Conservation (phyloP, 179 eudicot species). For the Sideroxylon spinosum region DNA sequence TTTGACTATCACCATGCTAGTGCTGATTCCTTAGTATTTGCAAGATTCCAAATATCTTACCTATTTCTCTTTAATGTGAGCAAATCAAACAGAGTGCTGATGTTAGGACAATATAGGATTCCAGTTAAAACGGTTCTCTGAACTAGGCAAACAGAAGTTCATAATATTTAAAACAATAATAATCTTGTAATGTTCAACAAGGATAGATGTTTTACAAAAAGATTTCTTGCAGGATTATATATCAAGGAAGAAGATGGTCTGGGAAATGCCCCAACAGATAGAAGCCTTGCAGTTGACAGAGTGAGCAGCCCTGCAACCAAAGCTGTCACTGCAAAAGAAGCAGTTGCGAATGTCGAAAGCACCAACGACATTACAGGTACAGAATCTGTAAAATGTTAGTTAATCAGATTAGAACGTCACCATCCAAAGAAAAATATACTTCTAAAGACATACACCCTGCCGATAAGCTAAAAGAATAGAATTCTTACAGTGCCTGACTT, state of each 20-base stretch:
- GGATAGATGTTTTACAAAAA: slow-evolving; percentile 51
- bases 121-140: neutral
- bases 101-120: neutral
- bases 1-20: neutral
- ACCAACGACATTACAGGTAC: slow-evolving; percentile 57
- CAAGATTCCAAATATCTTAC: neutral
- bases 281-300: slow-evolving; percentile 69
- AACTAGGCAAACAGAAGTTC: neutral
- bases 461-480: slow-evolving; percentile 2
- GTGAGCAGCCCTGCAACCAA: slow-evolving; percentile 63
- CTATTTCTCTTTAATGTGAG: neutral
- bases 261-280: slow-evolving; percentile 53
- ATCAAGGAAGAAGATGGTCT: slow-evolving; percentile 49
- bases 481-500: slow-evolving; percentile 78
- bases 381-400: slow-evolving; percentile 51
- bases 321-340: slow-evolving; percentile 55
- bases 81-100: neutral
- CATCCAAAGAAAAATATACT: neutral
- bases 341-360: slow-evolving; percentile 54
- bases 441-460: neutral
- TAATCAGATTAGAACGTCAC: slow-evolving; percentile 5
- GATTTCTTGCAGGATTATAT: slow-evolving; percentile 64
- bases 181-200: slow-evolving; percentile 6
- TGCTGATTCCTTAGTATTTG: neutral
- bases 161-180: neutral